Evolutionary conservation across 805 yeast species (phyloP).

Genomic region (Saccharomycopsis fermentans): DNA sequence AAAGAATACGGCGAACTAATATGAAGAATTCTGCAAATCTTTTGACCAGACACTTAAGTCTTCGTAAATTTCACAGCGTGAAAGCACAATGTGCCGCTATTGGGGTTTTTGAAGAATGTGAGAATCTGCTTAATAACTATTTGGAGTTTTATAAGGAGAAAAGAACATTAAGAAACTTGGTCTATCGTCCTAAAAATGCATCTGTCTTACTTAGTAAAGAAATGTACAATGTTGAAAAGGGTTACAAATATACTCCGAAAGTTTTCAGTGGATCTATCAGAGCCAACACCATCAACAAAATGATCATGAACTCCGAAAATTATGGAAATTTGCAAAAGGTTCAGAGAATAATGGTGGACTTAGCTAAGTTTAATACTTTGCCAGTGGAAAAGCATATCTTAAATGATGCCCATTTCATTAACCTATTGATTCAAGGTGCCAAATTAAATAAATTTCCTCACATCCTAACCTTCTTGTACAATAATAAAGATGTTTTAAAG

Average conservation of each 20-base stretch:
- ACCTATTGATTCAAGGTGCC: conserved; percentile 12
- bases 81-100: not conserved
- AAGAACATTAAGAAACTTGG: conserved; percentile 27
- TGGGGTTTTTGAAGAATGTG: conserved; percentile 1
- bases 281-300: conserved; percentile 8
- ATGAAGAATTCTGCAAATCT: not conserved
- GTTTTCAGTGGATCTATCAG: conserved; percentile 24
- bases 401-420: conserved; percentile 11
- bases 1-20: not conserved
- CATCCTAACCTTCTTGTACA: conserved; percentile 8
- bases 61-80: not conserved
- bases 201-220: conserved; percentile 30
- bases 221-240: conserved; percentile 28
- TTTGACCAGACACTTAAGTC: not conserved
- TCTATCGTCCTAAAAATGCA: conserved; percentile 33
- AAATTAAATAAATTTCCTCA: conserved; percentile 15
- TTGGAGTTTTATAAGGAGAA: conserved; percentile 28
- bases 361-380: conserved; percentile 1
- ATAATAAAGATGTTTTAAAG: not conserved
- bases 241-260: conserved; percentile 27
- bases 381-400: conserved; percentile 4
- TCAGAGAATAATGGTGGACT: conserved; percentile 4
- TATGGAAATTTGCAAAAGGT: conserved; percentile 3
- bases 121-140: conserved; percentile 23
- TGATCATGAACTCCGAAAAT: conserved; percentile 1